phyloP scores from a whole-genome alignment of 2,329 filamentous ascomycete genomes.

The Sporothrix sp. region DNA sequence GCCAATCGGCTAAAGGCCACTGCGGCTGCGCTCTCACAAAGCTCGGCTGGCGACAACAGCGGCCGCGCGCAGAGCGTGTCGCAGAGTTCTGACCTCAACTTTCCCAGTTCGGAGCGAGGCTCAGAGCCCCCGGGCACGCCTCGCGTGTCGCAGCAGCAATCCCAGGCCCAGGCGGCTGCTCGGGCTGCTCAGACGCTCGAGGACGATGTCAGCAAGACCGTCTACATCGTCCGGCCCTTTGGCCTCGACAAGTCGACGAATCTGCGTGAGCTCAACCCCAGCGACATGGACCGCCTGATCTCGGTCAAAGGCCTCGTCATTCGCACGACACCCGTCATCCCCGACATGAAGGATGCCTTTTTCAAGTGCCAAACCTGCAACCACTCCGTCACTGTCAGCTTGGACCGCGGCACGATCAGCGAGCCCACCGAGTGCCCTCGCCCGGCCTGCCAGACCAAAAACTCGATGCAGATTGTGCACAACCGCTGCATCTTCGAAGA shows the following conservation, averaged over 20 bases:
- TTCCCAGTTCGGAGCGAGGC: conserved; percentile 68
- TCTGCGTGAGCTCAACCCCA: conserved; percentile 77
- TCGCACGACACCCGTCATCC: conserved; percentile 88
- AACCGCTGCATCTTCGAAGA: conserved; percentile 92
- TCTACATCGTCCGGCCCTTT: conserved; percentile 82
- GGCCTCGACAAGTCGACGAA: conserved; percentile 82
- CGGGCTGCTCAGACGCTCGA: conserved; percentile 43
- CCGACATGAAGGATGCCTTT: conserved; percentile 98
- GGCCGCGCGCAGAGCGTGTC: conserved; percentile 9
- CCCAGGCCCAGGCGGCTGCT: conserved; percentile 23
- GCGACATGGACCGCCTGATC: conserved; percentile 91
- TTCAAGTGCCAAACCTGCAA: conserved; percentile 93
- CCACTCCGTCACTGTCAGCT: conserved; percentile 79
- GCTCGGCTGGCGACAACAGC: conserved; percentile 23
- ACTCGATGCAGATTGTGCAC: conserved; percentile 97
- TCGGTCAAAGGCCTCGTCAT: conserved; percentile 95
- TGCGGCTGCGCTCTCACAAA: conserved; percentile 18
- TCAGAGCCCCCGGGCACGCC: conserved; percentile 38
- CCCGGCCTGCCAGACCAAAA: conserved; percentile 67
- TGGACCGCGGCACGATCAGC: conserved; percentile 91
- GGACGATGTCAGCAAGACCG: conserved; percentile 66
- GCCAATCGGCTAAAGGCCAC: conserved; percentile 55
- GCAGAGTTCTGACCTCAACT: conserved; percentile 63
- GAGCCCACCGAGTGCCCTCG: conserved; percentile 89
- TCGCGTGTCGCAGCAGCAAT: conserved; percentile 31